Base-by-base conservation (phyloP, 371 early-diverging fungal species). In the Mortierella sp. region DNA sequence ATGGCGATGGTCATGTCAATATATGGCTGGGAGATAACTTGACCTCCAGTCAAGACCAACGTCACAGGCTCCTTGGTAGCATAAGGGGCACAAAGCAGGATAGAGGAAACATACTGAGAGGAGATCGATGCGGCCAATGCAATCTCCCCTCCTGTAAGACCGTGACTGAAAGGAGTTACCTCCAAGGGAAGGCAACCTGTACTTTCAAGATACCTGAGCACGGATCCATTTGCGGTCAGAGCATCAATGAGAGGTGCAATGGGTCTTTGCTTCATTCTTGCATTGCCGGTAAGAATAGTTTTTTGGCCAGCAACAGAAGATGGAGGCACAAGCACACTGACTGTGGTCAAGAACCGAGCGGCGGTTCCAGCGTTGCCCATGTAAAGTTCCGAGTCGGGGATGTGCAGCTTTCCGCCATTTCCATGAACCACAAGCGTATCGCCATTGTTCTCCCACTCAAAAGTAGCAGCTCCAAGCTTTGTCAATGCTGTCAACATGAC, bases 281-380 rank as follows among this genome's bases (percentile, higher is more conserved):
- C 94, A 75, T 99, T 99, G 62, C 98, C 99, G 0, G 99, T 98
- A 61, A 98, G 86, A 58, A 95, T 85, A 5, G 95, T 92, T 51
- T 78, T 75, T 18, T 83, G 88, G 28, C 86, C 83, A n/a, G 65
- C 51, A 26, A 47, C 67, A 9, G 84, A 68, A 1, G 69, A 59
- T 1, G 84, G 74, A 45, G 89, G 89, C 10, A 96, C 92, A 61
- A 97, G 87, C 32, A 95, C 91, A 59, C 93, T 91, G 24, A 97
- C 93, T 0, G 97, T 90, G 8, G 98, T 95, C 69, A 99, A 88
- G 89, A 99, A 99, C 55, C 99, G 94, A 5, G 97, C 93, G 1
- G 99, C 99, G 4, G 99, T 99, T 59, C 99, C 99, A 3, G 99
- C 99, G 78, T 99, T 99, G 60, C 99, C 98, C 51, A 99, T 86